Conservation (phyloP, 495 filamentous ascomycete species). For the Podospora pseudopauciseta region DNA sequence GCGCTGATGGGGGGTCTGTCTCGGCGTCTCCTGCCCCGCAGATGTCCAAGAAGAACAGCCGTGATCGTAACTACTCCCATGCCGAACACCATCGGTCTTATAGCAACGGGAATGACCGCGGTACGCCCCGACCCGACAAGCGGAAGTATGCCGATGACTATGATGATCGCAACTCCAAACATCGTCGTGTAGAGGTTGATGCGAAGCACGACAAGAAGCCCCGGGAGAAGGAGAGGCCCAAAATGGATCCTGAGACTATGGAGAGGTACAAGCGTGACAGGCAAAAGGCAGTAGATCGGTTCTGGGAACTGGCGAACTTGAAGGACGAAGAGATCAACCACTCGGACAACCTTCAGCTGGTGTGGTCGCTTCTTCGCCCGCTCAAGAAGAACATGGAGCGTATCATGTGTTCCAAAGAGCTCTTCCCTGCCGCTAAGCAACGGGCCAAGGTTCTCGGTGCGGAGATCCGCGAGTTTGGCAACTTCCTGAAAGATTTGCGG, state of each 20-base stretch:
- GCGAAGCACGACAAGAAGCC: conserved; percentile 30
- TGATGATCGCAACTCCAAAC: conserved; percentile 36
- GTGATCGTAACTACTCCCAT: conserved; percentile 39
- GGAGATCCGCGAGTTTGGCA: conserved; percentile 45
- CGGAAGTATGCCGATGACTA: conserved; percentile 41
- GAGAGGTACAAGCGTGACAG: conserved; percentile 34
- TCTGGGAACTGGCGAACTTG: conserved; percentile 32
- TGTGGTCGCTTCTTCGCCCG: conserved; percentile 44
- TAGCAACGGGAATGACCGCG: conserved; percentile 44
- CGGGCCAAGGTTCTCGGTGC: conserved; percentile 45
- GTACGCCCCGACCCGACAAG: conserved; percentile 46
- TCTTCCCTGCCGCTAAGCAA: conserved; percentile 42
- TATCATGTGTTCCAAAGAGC: conserved; percentile 42
- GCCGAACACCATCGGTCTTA: conserved; percentile 48
- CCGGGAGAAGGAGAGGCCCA: conserved; percentile 33
- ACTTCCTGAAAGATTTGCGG: conserved; percentile 40
- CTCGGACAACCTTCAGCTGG: conserved; percentile 35
- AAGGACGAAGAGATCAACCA: conserved; percentile 33
- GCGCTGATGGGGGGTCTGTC: conserved; percentile 46
- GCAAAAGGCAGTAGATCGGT: conserved; percentile 34
- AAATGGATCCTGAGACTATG: conserved; percentile 34
- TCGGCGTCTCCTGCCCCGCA: conserved; percentile 58
- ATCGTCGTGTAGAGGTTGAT: conserved; percentile 33
- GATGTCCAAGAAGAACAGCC: conserved; percentile 39
- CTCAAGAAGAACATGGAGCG: conserved; percentile 43